Evolutionary conservation across 2,329 filamentous ascomycete genomes (phyloP).

Genomic region (Venturia pyrina): DNA sequence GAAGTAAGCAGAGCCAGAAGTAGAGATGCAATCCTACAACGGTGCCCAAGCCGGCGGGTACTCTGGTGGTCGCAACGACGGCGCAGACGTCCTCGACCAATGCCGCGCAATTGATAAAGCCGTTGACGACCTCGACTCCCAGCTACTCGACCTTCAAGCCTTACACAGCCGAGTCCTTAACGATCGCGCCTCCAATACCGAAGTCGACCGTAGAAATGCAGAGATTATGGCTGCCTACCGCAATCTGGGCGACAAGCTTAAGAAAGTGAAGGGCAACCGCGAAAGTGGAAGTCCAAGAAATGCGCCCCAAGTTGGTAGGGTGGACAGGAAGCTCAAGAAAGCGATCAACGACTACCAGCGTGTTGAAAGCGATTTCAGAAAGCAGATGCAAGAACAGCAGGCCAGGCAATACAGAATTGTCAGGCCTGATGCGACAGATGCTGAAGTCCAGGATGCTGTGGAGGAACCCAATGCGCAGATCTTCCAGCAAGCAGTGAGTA

Average conservation of each 20-base stretch:
- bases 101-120: constrained; percentile 70
- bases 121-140: constrained; percentile 63
- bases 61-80: constrained; percentile 17
- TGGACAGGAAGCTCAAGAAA: constrained; percentile 68
- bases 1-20: constrained; percentile 36
- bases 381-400: constrained; percentile 72
- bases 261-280: constrained; percentile 70
- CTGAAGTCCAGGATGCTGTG: constrained; percentile 68
- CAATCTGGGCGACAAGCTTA: constrained; percentile 67
- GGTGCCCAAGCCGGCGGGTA: constrained; percentile 7
- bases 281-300: constrained; percentile 66
- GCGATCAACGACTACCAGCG: constrained; percentile 76
- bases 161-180: constrained; percentile 63
- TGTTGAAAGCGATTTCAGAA: constrained; percentile 69
- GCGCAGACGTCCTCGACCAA: constrained; percentile 63
- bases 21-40: constrained; percentile 60
- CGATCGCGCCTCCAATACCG: constrained; percentile 50
- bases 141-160: constrained; percentile 60
- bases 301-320: constrained; percentile 66
- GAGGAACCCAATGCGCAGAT: constrained; percentile 67
- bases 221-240: constrained; percentile 80
- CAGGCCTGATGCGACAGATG: constrained; percentile 66
- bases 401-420: constrained; percentile 87
- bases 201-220: constrained; percentile 62
- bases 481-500: constrained; percentile 65